Evolutionary conservation across 345 rosid genomes (phyloP).

Genomic region (Eucalyptus curtisii): DNA sequence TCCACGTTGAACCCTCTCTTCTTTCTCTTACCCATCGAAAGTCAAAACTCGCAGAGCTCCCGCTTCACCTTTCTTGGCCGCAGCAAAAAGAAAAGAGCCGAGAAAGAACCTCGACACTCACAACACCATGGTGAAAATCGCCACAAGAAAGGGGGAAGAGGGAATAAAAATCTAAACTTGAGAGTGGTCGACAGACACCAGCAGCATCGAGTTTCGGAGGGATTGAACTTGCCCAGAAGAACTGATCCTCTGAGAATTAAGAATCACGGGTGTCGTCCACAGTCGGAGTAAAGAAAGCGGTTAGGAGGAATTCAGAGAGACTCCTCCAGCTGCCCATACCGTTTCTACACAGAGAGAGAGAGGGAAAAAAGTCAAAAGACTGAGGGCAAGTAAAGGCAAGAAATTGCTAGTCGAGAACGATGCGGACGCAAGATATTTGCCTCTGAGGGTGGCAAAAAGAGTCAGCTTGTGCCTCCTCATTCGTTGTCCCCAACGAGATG

Average conservation of each 20-base stretch:
- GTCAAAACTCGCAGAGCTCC: background rate
- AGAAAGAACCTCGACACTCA: background rate
- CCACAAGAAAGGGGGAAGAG: background rate
- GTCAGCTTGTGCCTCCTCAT: background rate
- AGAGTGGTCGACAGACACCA: background rate
- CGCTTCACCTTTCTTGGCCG: background rate
- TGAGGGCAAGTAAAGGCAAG: background rate
- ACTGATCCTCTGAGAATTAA: background rate
- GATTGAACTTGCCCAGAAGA: background rate
- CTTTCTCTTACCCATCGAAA: constrained; percentile 31
- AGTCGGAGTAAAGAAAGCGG: background rate
- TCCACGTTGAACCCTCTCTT: constrained; percentile 25
- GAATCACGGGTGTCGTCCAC: background rate
- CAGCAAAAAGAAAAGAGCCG: background rate
- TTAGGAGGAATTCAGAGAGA: background rate
- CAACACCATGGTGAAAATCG: background rate
- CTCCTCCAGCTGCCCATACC: background rate
- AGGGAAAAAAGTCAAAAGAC: background rate
- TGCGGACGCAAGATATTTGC: background rate
- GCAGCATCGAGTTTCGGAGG: background rate
- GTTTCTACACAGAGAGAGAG: background rate
- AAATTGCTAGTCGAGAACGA: background rate
- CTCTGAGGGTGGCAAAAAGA: background rate
- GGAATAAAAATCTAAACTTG: background rate
- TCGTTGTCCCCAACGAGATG: background rate